phyloP scores from a whole-genome alignment of 352 stramenopile genomes.

The Globisporangium orthogonon region DNA sequence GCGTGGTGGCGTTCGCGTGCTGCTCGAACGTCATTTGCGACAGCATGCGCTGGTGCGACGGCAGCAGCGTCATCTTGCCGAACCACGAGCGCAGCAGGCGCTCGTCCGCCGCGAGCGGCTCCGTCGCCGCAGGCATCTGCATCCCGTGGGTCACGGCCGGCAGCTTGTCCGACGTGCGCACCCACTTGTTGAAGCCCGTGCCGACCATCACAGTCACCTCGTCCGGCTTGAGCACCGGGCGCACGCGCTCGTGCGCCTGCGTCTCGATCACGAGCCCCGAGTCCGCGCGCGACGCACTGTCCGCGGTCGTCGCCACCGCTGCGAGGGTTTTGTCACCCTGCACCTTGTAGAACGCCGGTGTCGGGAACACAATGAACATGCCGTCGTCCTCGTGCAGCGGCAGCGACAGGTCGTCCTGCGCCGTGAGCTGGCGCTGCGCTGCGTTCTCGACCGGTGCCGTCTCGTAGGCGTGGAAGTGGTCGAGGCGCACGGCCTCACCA shows the following conservation, averaged over 20 bases:
- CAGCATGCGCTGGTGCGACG: conserved; percentile 47
- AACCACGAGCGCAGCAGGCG: conserved; percentile 45
- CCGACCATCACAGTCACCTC: conserved; percentile 56
- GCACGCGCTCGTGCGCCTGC: conserved; percentile 31
- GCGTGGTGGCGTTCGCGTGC: conserved; percentile 28
- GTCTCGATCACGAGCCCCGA: conserved; percentile 51
- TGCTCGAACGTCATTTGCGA: conserved; percentile 36
- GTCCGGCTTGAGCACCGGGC: conserved; percentile 41
- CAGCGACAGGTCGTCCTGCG: conserved; percentile 32
- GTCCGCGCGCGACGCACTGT: conserved; percentile 22
- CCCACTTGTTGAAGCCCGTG: conserved; percentile 47
- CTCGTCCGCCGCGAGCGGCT: conserved; percentile 14
- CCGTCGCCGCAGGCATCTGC: conserved; percentile 37
- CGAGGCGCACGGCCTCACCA: conserved; percentile 41
- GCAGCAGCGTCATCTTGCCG: conserved; percentile 58
- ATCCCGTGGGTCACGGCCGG: conserved; percentile 53
- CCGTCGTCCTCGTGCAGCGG: conserved; percentile 53
- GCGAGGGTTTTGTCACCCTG: conserved; percentile 21
- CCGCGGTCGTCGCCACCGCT: conserved; percentile 10
- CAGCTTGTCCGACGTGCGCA: conserved; percentile 32
- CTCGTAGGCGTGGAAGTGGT: conserved; percentile 64
- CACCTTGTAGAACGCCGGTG: conserved; percentile 47
- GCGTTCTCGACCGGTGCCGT: conserved; percentile 13
- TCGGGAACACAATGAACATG: conserved; percentile 51
- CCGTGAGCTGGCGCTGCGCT: conserved; percentile 3